These are phyloP conservation scores for Cynanchum wilfordii DNA, from an alignment of 257 asterid genomes.

Conservation along the genomic window DNA sequence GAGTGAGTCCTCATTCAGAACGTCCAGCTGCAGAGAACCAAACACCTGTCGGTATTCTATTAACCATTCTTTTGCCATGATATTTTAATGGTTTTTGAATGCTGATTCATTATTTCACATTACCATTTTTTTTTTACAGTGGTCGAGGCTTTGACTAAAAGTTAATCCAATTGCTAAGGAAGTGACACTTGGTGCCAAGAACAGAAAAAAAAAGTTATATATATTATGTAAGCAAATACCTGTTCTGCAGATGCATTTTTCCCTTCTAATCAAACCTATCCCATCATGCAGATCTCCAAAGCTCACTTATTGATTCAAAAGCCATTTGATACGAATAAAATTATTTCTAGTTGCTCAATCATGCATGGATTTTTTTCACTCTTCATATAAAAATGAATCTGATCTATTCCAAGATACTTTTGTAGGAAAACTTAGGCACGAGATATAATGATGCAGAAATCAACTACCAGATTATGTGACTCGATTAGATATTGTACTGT, in stretches of 20 bases:
- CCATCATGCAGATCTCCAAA: background rate
- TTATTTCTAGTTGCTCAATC: background rate
- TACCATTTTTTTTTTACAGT: background rate
- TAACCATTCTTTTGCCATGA: background rate
- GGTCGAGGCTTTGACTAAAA: too few relatives aligned
- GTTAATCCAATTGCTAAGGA: background rate
- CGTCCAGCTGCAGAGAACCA: constrained; percentile 11
- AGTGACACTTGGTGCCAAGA: constrained; percentile 1
- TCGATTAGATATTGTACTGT: background rate
- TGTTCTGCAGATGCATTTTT: background rate
- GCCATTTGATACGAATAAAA: background rate
- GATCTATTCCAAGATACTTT: background rate
- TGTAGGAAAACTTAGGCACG: background rate
- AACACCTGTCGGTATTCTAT: constrained; percentile 10
- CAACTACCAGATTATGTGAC: background rate
- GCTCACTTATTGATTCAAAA: background rate
- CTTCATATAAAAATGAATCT: background rate
- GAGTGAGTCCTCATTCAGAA: background rate
- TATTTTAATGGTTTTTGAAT: background rate
- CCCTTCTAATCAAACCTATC: background rate
- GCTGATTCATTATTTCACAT: background rate
- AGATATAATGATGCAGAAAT: background rate
- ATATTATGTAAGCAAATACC: background rate
- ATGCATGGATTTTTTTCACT: background rate
- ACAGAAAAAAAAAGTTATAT: too few relatives aligned